Evolutionary conservation across 495 filamentous ascomycete species (phyloP), one percentile per base, ranked within the genome.

Genomic region (Tetracladium marchalianum): DNA sequence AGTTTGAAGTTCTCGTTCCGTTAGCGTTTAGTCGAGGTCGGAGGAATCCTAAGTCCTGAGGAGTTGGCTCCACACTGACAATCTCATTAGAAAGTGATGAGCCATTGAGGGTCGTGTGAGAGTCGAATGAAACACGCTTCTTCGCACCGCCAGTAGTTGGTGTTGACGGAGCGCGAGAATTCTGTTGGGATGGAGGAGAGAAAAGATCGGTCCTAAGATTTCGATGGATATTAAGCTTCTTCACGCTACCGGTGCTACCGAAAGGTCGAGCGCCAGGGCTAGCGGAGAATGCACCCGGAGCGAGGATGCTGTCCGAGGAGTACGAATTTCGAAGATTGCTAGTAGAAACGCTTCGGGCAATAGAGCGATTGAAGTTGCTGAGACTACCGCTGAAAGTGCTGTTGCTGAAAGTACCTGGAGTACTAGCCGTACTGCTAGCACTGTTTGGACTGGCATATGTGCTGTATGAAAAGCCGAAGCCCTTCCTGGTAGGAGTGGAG

Each of bases 61-160:
- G 78, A n/a, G 73, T 66, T 49, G 63, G 66, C 27, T 57, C 62
- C 49, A 54, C 63, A 51, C 59, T 63, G 39, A 50, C 47, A 22
- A 55, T 54, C 16, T 60, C 73, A 48, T 70, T 61, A 19, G 56
- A 47, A 22, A 69, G 64, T 13, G 66, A 65, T 49, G 70, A 70
- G 12, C 64, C 58, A 19, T 66, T 62, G 9, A 60, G 61, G 3
- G 66, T 61, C 12, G 71, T 67, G 51, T 68, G 70, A 9, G 80
- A 76, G 55, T 95, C 87, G 55, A 97, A 97, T 65, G 87, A 95
- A 43, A 96, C 92, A 46, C 80, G 78, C 67, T 95, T 95, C 56
- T 78, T 85, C 60, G 77, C 77, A 19, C 80, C 75, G 41, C 71
- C 72, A n/a, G 31, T 39, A 52, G 57, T 73, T 31, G 59, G 53